Evolutionary conservation across 2,329 filamentous ascomycete genomes (phyloP).

Genomic region (Akanthomyces muscarius): DNA sequence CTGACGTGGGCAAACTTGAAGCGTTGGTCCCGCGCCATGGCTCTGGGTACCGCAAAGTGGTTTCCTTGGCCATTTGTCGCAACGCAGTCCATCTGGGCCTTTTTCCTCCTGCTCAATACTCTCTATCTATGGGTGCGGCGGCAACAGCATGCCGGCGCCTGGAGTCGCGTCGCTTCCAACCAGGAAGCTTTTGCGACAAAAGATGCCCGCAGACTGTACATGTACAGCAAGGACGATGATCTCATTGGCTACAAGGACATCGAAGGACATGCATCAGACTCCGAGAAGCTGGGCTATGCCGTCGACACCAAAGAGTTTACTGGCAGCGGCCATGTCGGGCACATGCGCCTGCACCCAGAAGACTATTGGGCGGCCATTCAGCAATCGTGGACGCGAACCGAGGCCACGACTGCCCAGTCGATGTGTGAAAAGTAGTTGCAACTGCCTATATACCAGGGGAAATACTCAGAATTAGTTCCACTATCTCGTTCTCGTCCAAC

Average conservation of each 20-base stretch:
- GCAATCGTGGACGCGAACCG: background rate
- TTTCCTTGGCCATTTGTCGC: conserved; percentile 48
- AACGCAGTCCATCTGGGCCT: conserved; percentile 44
- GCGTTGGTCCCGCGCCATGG: conserved; percentile 48
- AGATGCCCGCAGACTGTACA: conserved; percentile 46
- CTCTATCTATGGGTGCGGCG: conserved; percentile 35
- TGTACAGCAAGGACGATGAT: conserved; percentile 56
- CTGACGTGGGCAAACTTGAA: conserved; percentile 40
- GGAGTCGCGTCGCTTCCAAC: conserved; percentile 34
- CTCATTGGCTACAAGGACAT: conserved; percentile 55
- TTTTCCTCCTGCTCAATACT: conserved; percentile 37
- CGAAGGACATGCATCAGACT: conserved; percentile 48
- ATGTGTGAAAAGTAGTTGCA: too few relatives aligned
- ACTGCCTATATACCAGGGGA: too few relatives aligned
- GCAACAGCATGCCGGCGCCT: conserved; percentile 37
- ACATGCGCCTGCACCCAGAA: conserved; percentile 52
- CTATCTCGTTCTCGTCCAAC: too few relatives aligned
- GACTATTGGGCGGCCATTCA: conserved; percentile 52
- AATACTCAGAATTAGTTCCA: too few relatives aligned
- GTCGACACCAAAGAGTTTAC: conserved; percentile 47
- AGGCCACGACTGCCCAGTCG: background rate
- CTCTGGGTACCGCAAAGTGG: conserved; percentile 42
- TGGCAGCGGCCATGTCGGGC: conserved; percentile 56
- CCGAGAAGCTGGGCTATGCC: conserved; percentile 44
- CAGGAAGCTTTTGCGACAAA: conserved; percentile 34